Evolutionary conservation across 345 rosid species (phyloP).

Genomic region (Arabidopsis arenosa): DNA sequence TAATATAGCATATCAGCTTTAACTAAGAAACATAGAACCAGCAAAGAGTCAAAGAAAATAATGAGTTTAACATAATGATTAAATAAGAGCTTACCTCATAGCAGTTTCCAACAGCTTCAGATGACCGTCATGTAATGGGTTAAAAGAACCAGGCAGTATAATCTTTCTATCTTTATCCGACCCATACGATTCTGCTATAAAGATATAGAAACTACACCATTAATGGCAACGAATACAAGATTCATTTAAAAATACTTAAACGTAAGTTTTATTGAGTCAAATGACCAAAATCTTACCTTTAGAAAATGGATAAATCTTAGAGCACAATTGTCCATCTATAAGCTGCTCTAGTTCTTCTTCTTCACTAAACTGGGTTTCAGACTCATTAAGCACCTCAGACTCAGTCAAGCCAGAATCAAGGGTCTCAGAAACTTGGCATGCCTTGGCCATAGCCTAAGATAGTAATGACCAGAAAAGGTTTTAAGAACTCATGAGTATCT

Average conservation of each 20-base stretch:
- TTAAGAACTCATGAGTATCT: slow-evolving; percentile 9
- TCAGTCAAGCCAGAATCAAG: slow-evolving; percentile 60
- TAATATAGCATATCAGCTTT: slow-evolving; percentile 21
- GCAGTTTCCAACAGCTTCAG: slow-evolving; percentile 89
- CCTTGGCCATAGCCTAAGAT: slow-evolving; percentile 80
- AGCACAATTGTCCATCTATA: slow-evolving; percentile 67
- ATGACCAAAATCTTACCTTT: slow-evolving; percentile 55
- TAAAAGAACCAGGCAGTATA: slow-evolving; percentile 88
- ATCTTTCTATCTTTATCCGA: slow-evolving; percentile 67
- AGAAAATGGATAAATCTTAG: slow-evolving; percentile 73
- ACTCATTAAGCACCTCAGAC: slow-evolving; percentile 62
- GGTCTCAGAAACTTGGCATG: slow-evolving; percentile 64
- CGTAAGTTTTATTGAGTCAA: slow-evolving; percentile 17
- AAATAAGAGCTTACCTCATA: slow-evolving; percentile 57
- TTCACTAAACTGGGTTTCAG: slow-evolving; percentile 60
- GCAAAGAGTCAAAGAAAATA: slow-evolving; percentile 3
- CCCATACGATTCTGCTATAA: slow-evolving; percentile 48
- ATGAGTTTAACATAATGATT: not conserved
- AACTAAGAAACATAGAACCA: slow-evolving; percentile 10
- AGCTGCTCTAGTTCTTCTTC: slow-evolving; percentile 80
- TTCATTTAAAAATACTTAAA: not conserved
- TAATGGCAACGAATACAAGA: slow-evolving; percentile 34
- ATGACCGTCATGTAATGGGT: slow-evolving; percentile 88
- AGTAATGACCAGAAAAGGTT: slow-evolving; percentile 33
- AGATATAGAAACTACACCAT: slow-evolving; percentile 20